phyloP scores from a whole-genome alignment of 208 protist species.

The Naegleria fowleri region DNA sequence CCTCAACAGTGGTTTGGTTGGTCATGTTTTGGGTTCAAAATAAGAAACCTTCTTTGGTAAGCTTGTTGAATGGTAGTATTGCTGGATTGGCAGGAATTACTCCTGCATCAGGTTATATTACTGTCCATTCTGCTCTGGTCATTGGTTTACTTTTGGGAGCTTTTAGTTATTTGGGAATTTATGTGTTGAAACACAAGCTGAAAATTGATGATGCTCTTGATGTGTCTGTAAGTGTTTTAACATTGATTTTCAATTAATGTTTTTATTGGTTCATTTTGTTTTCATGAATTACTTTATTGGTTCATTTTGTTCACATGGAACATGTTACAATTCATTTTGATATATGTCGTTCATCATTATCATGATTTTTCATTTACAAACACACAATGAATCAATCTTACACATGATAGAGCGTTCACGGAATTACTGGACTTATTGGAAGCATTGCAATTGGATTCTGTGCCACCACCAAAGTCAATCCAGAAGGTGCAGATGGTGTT shows the following conservation, averaged over 20 bases:
- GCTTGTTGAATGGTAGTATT: conserved; percentile 55
- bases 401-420: conserved; percentile 43
- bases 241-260: neutral
- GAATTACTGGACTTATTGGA: conserved; percentile 52
- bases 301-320: too few species aligned
- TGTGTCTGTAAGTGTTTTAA: conserved; percentile 33
- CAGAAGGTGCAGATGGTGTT: conserved; percentile 35
- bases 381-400: too few species aligned
- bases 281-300: neutral
- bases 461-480: neutral
- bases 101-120: conserved; percentile 57
- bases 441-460: conserved; percentile 50
- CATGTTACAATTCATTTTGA: too few species aligned
- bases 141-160: conserved; percentile 49
- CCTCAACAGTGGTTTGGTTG: conserved; percentile 36
- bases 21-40: conserved; percentile 35
- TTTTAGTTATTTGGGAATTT: conserved; percentile 38
- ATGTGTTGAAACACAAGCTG: conserved; percentile 49
- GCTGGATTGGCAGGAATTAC: conserved; percentile 60
- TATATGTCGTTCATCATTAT: too few species aligned
- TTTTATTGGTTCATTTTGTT: neutral
- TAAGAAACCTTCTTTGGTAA: conserved; percentile 24
- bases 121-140: conserved; percentile 43
- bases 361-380: too few species aligned
- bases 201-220: conserved; percentile 62